These are phyloP conservation scores for Trametes meyenii DNA, from an alignment of 768 basidiomycete genomes.

Conservation along the genomic window DNA sequence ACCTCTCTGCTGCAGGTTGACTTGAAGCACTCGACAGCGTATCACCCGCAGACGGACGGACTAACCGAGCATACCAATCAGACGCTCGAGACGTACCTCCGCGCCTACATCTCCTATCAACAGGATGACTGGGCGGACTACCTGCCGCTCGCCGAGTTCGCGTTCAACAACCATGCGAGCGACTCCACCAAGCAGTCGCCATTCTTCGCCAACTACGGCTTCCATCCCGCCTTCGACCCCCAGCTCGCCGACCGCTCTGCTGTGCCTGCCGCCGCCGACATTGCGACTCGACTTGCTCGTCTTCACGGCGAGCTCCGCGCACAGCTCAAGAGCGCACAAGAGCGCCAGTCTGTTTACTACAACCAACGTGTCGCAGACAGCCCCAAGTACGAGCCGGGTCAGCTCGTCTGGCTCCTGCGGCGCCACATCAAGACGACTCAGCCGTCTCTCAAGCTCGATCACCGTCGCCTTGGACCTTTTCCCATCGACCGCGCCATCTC, in stretches of 20 bases:
- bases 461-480: too few species aligned
- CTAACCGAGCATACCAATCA: constrained; percentile 44
- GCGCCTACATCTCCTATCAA: background rate
- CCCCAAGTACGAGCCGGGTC: constrained; percentile 35
- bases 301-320: constrained; percentile 40
- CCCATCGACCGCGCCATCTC: too few species aligned
- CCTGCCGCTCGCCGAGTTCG: constrained; percentile 1
- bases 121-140: constrained; percentile 1
- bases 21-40: background rate
- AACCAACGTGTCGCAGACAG: constrained; percentile 30
- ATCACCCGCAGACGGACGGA: constrained; percentile 41
- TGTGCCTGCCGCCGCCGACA: constrained; percentile 37
- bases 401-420: constrained; percentile 46
- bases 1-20: constrained; percentile 7
- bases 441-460: too few species aligned
- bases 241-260: constrained; percentile 31
- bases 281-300: constrained; percentile 31
- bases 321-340: constrained; percentile 37
- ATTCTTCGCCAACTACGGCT: constrained; percentile 5
- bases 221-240: constrained; percentile 32
- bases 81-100: constrained; percentile 36
- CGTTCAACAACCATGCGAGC: background rate
- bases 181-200: background rate
- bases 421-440: too few species aligned
- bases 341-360: constrained; percentile 33